These are phyloP conservation scores for Kazachstania kunashirensis DNA, from an alignment of 805 yeast genomes.

Conservation along the genomic window DNA sequence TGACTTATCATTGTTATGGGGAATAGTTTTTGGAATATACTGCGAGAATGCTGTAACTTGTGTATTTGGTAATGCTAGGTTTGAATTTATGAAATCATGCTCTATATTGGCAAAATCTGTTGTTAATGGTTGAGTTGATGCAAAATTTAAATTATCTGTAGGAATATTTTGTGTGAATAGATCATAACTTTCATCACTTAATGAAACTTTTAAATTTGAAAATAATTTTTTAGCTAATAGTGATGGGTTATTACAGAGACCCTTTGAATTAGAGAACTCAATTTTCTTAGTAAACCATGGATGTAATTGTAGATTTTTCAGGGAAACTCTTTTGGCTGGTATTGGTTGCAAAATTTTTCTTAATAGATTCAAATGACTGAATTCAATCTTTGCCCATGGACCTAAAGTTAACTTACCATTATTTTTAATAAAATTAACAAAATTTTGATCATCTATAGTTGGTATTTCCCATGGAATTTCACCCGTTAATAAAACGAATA, in stretches of 20 bases:
- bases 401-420: constrained; percentile 38
- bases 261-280: constrained; percentile 36
- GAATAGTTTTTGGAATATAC: neutral
- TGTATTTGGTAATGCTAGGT: constrained; percentile 10
- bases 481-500: constrained; percentile 55
- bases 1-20: neutral
- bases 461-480: constrained; percentile 70
- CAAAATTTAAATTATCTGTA: neutral
- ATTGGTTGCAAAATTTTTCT: constrained; percentile 44
- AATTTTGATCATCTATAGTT: constrained; percentile 40
- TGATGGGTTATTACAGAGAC: constrained; percentile 45
- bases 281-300: constrained; percentile 46
- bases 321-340: constrained; percentile 35
- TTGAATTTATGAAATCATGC: constrained; percentile 10
- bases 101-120: constrained; percentile 34
- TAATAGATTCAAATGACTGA: constrained; percentile 41
- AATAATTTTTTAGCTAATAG: constrained; percentile 42
- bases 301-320: constrained; percentile 38
- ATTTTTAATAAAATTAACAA: constrained; percentile 31
- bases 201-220: constrained; percentile 42
- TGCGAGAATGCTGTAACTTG: constrained; percentile 17
- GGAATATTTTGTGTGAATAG: constrained; percentile 7
- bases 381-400: constrained; percentile 49
- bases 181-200: constrained; percentile 39
- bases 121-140: constrained; percentile 39